Evolutionary conservation across 1,284 basidiomycete genomes (phyloP), one percentile per base, ranked within the genome.

Genomic region (Leccinum subrobustum): DNA sequence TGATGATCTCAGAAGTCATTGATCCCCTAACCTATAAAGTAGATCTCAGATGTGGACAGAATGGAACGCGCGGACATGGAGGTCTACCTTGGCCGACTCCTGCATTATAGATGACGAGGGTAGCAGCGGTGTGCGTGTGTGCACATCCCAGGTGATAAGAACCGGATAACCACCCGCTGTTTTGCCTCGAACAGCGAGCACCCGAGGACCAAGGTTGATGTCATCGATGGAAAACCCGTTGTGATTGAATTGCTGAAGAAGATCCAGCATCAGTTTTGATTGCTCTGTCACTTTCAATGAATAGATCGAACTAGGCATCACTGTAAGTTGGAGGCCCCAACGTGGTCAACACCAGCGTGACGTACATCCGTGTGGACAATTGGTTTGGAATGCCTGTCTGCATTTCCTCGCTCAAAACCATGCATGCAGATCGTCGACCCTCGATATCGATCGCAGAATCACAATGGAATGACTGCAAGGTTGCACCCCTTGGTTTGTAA

Each of bases 401-500:
- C 4, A 0, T 35, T 6, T 0, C 52, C 31, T 70, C 67, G 8
- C 20, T 48, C 53, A 65, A 12, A 2, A 70, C 65, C 1, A n/a
- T 47, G 37, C 69, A 70, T n/a, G 60, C 58, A 54, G 70, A 66
- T 2, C 59, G 53, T 4, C 42, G 51, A 16, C 67, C 67, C 8
- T 67, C 37, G 27, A 56, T n/a, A 8, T 71, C 67, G 27, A 64
- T 37, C n/a, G 63, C 54, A 14, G 65, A 69, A 33, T 58, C 42
- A 14, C 65, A 63, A 27, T 37, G 23, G 35, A 63, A 63, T 4
- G 66, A 64, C 25, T 0, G 42, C 14, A 67, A 25, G 3, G 23
- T 25, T 6, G 61, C 47, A 3, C 33, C 7, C 4, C 48, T 54
- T 14, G 58, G 31, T 48, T 57, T 63, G 56, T 70, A 54, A 48